phyloP scores from a whole-genome alignment of 1,284 basidiomycete species.

The Veloboletus limbatus region DNA sequence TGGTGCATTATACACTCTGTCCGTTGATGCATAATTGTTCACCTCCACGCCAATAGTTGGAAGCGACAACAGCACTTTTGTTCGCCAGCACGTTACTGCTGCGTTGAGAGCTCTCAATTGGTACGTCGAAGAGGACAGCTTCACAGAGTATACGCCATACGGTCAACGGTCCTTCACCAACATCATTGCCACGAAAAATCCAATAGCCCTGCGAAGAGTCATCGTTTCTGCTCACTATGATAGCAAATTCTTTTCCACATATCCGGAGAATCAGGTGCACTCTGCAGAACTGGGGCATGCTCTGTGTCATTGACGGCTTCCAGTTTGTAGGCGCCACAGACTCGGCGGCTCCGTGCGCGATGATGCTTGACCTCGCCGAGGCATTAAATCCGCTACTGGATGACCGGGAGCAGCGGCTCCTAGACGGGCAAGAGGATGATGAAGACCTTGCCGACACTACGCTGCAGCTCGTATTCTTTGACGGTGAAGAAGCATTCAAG shows the following conservation, averaged over 20 bases:
- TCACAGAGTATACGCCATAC: constrained; percentile 79
- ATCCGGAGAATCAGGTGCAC: constrained; percentile 70
- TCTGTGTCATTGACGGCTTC: constrained; percentile 8
- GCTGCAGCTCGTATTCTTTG: constrained; percentile 94
- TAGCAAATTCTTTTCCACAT: constrained; percentile 82
- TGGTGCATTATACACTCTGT: constrained; percentile 47
- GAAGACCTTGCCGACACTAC: constrained; percentile 80
- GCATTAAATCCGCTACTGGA: constrained; percentile 70
- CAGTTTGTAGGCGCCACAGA: constrained; percentile 98
- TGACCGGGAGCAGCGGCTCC: constrained; percentile 54
- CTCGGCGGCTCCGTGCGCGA: constrained; percentile 93
- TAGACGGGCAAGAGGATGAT: constrained; percentile 63
- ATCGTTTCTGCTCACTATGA: constrained; percentile 95
- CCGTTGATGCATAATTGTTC: constrained; percentile 11
- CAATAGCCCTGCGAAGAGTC: constrained; percentile 75
- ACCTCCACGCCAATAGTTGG: constrained; percentile 45
- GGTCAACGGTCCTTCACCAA: constrained; percentile 85
- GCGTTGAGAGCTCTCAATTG: constrained; percentile 74
- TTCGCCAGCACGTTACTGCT: constrained; percentile 73
- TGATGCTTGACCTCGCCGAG: constrained; percentile 89
- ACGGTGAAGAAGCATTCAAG: constrained; percentile 96
- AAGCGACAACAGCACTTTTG: constrained; percentile 75
- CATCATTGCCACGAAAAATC: constrained; percentile 92
- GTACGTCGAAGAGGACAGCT: constrained; percentile 82
- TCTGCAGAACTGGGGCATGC: background rate